These are phyloP conservation scores for Suillus subaureus DNA, from an alignment of 768 basidiomycete species.

Conservation along the genomic window DNA sequence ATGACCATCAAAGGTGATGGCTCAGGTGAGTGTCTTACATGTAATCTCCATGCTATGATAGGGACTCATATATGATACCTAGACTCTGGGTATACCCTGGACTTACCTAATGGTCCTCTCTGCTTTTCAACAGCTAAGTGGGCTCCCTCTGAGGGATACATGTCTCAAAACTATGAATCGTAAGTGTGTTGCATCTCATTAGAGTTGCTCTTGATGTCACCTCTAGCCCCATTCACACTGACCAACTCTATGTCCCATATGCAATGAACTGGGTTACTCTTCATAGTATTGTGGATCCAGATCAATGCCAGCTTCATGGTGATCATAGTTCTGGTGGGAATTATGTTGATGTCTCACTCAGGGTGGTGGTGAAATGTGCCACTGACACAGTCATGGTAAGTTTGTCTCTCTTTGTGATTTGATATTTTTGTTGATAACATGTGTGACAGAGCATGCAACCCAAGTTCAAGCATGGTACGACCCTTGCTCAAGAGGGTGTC, in stretches of 20 bases:
- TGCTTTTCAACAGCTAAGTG: too few relatives aligned
- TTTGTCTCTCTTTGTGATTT: too few relatives aligned
- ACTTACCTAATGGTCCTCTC: slow-evolving; percentile 3
- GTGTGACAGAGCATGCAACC: not conserved
- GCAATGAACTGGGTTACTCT: not conserved
- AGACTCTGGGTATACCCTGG: slow-evolving; percentile 1
- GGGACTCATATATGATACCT: too few relatives aligned
- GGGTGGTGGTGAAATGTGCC: slow-evolving; percentile 4
- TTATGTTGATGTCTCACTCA: slow-evolving; percentile 5
- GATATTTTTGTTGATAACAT: not conserved
- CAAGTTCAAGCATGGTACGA: not conserved
- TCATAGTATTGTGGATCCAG: not conserved
- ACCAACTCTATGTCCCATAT: not conserved
- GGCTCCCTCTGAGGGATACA: slow-evolving; percentile 9
- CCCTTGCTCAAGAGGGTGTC: not conserved
- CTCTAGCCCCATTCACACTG: not conserved
- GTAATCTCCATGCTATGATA: too few relatives aligned
- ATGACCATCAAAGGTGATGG: not conserved
- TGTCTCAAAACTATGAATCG: slow-evolving; percentile 2
- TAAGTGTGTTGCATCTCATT: not conserved
- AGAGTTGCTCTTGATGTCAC: not conserved
- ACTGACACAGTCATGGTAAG: slow-evolving; percentile 1
- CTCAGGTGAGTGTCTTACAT: not conserved
- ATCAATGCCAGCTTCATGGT: not conserved
- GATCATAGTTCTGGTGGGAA: not conserved